Percentiles rank a stretch among this genome's conserved stretches.
These are phyloP conservation scores for Populus hybrid DNA, from an alignment of 441 rosid species.

Conservation along the genomic window DNA sequence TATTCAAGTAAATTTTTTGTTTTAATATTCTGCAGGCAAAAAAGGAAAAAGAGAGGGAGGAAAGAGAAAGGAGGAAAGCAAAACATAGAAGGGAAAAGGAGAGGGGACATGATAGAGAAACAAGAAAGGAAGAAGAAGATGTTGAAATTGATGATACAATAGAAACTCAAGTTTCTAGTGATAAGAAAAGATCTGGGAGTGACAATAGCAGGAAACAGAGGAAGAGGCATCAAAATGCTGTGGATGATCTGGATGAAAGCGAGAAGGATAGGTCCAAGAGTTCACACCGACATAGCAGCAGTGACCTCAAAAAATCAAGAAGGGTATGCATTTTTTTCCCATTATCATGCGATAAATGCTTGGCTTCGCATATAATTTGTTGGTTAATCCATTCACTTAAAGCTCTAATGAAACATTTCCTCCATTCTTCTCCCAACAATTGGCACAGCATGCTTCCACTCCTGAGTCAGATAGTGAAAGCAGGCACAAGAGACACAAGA, in stretches of 20 bases:
- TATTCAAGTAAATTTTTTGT: not conserved
- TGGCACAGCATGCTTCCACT: constrained; percentile 65
- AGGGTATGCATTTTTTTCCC: constrained; percentile 41
- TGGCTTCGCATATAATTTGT: not conserved
- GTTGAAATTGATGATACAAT: constrained; percentile 51
- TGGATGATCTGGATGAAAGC: constrained; percentile 65
- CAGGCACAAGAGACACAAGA: constrained; percentile 65
- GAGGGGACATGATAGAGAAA: constrained; percentile 59
- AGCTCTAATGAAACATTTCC: not conserved
- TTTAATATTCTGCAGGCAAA: not conserved
- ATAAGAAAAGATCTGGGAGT: constrained; percentile 65
- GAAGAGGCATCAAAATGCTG: constrained; percentile 67
- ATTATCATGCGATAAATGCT: not conserved
- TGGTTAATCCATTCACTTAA: not conserved
- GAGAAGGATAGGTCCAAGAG: constrained; percentile 70
- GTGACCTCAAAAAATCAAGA: constrained; percentile 82
- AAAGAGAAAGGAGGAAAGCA: constrained; percentile 50
- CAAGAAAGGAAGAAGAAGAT: constrained; percentile 73
- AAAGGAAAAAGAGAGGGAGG: constrained; percentile 45
- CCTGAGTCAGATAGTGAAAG: constrained; percentile 85
- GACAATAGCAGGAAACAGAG: constrained; percentile 74
- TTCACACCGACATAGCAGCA: constrained; percentile 68
- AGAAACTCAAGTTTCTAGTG: constrained; percentile 42
- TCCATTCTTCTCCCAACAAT: not conserved
- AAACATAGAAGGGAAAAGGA: constrained; percentile 74